Percentiles rank a stretch among this genome's conserved stretches.
These are phyloP conservation scores for Naganishia vishniacii DNA, from an alignment of 768 basidiomycete species.

Conservation along the genomic window DNA sequence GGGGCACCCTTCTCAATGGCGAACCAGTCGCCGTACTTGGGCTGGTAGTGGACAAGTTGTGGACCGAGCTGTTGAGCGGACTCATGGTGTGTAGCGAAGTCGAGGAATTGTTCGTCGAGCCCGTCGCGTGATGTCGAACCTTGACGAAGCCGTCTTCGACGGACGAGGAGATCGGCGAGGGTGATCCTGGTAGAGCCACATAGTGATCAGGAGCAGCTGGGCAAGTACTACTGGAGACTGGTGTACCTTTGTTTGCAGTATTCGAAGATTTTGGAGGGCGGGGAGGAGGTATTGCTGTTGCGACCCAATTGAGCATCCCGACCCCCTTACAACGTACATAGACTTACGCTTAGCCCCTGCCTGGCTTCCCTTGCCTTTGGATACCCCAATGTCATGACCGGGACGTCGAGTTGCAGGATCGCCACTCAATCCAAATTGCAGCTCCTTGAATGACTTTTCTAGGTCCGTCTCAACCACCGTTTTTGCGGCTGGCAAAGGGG, in stretches of 20 bases:
- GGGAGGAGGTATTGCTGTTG: slow-evolving; percentile 9
- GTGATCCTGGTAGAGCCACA: neutral
- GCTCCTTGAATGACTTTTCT: neutral
- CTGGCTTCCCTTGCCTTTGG: neutral
- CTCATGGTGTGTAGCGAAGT: slow-evolving; percentile 16
- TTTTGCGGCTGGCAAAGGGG: neutral
- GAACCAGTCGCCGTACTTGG: neutral
- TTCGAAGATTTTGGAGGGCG: neutral
- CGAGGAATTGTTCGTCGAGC: slow-evolving; percentile 9
- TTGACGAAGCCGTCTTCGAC: slow-evolving; percentile 26
- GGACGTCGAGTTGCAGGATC: no score
- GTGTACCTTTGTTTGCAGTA: slow-evolving; percentile 1
- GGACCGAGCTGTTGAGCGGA: slow-evolving; percentile 6
- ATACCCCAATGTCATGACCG: neutral
- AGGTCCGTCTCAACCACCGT: neutral
- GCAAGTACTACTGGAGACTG: neutral
- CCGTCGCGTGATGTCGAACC: slow-evolving; percentile 14
- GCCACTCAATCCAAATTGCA: neutral
- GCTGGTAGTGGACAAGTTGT: neutral
- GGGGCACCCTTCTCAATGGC: slow-evolving; percentile 13
- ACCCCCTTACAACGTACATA: no score
- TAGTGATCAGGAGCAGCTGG: neutral
- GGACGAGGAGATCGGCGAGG: slow-evolving; percentile 19
- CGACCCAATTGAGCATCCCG: no score
- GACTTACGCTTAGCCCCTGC: slow-evolving; percentile 8